Evolutionary conservation across 306 rosid genomes (phyloP).

Genomic region (Macrotyloma uniflorum): DNA sequence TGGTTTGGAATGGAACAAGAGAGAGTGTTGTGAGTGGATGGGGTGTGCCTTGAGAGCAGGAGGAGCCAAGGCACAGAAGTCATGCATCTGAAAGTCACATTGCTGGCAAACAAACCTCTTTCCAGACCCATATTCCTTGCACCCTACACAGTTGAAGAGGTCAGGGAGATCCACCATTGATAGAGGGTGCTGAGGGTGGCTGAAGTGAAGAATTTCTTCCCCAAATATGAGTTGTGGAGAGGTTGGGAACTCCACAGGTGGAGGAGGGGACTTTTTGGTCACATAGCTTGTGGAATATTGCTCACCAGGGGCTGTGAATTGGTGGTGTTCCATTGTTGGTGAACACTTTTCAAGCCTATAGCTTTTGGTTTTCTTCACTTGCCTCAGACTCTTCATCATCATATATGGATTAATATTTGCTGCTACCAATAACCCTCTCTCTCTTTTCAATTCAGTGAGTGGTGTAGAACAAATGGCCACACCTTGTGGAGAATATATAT

Average conservation of each 20-base stretch:
- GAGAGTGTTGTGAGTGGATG: slow-evolving; percentile 75
- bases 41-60: slow-evolving; percentile 71
- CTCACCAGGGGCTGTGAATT: neutral
- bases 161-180: slow-evolving; percentile 52
- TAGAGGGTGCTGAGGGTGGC: slow-evolving; percentile 79
- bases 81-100: slow-evolving; percentile 82
- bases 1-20: slow-evolving; percentile 66
- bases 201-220: slow-evolving; percentile 64
- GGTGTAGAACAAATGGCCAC: slow-evolving; percentile 33
- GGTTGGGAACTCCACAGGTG: slow-evolving; percentile 50
- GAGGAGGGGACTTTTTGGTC: slow-evolving; percentile 37
- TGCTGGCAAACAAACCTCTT: slow-evolving; percentile 70
- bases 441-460: slow-evolving; percentile 27
- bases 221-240: slow-evolving; percentile 69
- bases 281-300: slow-evolving; percentile 1
- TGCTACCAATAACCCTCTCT: neutral
- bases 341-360: slow-evolving; percentile 38
- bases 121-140: slow-evolving; percentile 84
- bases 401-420: too few relatives aligned
- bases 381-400: slow-evolving; percentile 34
- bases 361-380: slow-evolving; percentile 46
- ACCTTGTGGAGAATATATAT: slow-evolving; percentile 45
- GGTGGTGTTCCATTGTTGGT: slow-evolving; percentile 35
- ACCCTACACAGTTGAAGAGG: slow-evolving; percentile 69
- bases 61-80: slow-evolving; percentile 85